A percentile compares a stretch with the other conserved stretches of the same genome.
phyloP scores from a whole-genome alignment of 2,329 filamentous ascomycete genomes.

The Leptoxyphium fumago region DNA sequence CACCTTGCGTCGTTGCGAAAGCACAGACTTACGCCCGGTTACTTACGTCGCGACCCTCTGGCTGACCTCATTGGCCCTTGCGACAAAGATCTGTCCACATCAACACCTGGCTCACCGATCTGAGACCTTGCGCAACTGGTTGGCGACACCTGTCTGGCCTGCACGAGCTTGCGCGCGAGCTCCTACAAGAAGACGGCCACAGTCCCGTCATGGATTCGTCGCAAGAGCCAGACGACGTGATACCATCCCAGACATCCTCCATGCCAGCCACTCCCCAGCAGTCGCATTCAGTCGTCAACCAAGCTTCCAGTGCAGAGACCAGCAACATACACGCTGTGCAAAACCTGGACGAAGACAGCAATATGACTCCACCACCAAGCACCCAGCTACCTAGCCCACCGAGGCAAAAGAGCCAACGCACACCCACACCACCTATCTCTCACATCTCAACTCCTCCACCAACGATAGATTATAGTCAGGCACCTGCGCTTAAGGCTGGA shows the following conservation, averaged over 20 bases:
- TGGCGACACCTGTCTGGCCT: not conserved
- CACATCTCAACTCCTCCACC: conserved; percentile 36
- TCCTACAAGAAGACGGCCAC: not conserved
- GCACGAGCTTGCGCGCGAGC: not conserved
- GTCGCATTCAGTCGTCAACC: not conserved
- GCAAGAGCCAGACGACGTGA: not conserved
- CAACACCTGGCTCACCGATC: not conserved
- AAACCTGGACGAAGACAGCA: conserved; percentile 12
- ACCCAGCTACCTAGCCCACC: conserved; percentile 34
- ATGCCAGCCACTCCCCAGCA: not conserved
- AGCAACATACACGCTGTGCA: not conserved
- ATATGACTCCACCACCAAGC: conserved; percentile 51
- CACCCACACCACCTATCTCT: conserved; percentile 36
- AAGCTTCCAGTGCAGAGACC: not conserved
- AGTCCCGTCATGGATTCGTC: not conserved
- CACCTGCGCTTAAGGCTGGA: conserved; percentile 22
- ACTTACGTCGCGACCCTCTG: conserved; percentile 1
- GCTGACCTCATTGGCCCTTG: conserved; percentile 4
- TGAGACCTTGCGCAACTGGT: not conserved
- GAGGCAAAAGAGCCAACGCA: conserved; percentile 24
- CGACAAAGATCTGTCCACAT: not conserved
- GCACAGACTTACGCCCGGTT: conserved; percentile 2
- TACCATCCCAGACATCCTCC: not conserved
- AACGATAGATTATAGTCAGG: conserved; percentile 22
- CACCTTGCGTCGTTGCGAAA: conserved; percentile 1